Base-by-base conservation (phyloP, 208 protist species). In the Leishmania amazonensis region DNA sequence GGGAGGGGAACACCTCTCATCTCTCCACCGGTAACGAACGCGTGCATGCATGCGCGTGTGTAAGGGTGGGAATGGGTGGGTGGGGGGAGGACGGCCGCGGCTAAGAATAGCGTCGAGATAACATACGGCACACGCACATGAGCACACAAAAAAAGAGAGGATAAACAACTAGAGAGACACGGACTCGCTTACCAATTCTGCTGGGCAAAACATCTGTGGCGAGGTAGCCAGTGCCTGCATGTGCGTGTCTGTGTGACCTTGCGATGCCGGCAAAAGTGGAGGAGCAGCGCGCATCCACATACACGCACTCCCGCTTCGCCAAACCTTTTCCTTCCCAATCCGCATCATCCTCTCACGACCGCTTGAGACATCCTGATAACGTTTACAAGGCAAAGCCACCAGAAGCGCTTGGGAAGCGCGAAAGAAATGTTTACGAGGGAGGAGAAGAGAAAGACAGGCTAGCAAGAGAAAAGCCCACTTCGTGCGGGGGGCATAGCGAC, bases 371-470 rank as follows among this genome's bases (percentile, higher is more conserved):
- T 72, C 17, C 9, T 17, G 5, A 62, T 7, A 35, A 4, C 7
- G 35, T 76, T 54, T 40, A 45, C 70, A 68, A 7, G 6, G 13
- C 9, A 47, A 64, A 47, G 28, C 28, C 15, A 8, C 47, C 64
- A 83, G n/a, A 45, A 84, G 28, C 45, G 0, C 15, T 58, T n/a
- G 81, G 11, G 28, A 40, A 57, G 57, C n/a, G 49, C 21, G 57
- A 57, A 45, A 24, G 47, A 75, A 49, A 76, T 19, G 51, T 21
- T 21, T 54, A 53, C 28, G 58, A 76, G 79, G 28, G 57, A 75
- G 31, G 51, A 76, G 40, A 73, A 72, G 72, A 72, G 42, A 51
- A 7, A n/a, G n/a, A 9, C 6, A 77, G 13, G n/a, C 13, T 51
- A 24, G 70, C 19, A 28, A 53, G 21, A 38, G 70, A 53, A 35